Evolutionary conservation across 2,329 filamentous ascomycete species (phyloP).

Genomic region (Blastomyces emzantsi): DNA sequence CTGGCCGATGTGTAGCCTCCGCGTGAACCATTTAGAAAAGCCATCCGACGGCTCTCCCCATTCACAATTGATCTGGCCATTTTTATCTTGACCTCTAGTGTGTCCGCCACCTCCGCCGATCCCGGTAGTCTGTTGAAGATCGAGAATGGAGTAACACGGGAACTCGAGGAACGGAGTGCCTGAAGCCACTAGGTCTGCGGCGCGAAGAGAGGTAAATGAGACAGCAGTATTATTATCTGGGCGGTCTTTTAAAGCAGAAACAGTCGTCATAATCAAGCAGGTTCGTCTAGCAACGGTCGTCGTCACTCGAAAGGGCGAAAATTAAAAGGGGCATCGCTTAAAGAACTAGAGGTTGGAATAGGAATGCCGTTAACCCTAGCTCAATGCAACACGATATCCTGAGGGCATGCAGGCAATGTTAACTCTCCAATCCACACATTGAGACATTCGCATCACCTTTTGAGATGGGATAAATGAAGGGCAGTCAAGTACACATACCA

Average conservation of each 20-base stretch:
- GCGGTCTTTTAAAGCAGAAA: background rate
- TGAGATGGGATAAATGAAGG: background rate
- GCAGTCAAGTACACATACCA: background rate
- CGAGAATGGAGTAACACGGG: constrained; percentile 25
- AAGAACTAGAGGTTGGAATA: background rate
- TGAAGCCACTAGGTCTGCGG: constrained; percentile 20
- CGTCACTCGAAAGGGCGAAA: background rate
- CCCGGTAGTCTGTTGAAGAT: constrained; percentile 16
- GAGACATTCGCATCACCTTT: background rate
- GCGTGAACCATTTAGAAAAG: constrained; percentile 24
- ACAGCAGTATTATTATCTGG: background rate
- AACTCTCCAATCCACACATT: background rate
- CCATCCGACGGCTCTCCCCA: background rate
- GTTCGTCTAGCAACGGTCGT: background rate
- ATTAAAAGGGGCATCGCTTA: constrained; percentile 1
- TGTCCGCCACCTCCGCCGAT: background rate
- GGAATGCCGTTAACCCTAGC: background rate
- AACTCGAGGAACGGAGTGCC: constrained; percentile 26
- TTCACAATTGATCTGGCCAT: background rate
- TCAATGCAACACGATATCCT: background rate
- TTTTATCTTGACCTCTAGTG: background rate
- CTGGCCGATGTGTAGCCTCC: constrained; percentile 24
- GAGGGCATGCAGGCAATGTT: background rate
- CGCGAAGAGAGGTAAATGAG: background rate
- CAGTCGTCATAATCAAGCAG: background rate